These are phyloP conservation scores for Gonapodya prolifera DNA, from an alignment of 192 early-diverging fungal species.

Conservation along the genomic window DNA sequence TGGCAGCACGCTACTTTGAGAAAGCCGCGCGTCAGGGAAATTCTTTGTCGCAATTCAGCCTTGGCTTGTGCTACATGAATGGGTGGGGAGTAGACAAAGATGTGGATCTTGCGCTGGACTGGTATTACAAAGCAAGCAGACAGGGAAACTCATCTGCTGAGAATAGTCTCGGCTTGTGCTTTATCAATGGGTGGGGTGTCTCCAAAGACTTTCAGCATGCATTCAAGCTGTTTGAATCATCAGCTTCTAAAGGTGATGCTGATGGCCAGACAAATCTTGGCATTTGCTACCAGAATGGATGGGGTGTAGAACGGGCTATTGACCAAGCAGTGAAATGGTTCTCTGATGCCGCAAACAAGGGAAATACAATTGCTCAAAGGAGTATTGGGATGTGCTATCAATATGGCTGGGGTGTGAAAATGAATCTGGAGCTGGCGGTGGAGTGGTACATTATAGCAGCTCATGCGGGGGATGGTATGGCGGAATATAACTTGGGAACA, in stretches of 20 bases:
- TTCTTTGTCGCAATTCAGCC: constrained; percentile 73
- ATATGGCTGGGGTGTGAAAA: background rate
- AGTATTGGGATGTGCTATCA: background rate
- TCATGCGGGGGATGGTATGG: background rate
- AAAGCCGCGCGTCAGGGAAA: too few species aligned
- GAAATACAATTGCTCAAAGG: constrained; percentile 4
- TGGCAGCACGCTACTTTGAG: too few species aligned
- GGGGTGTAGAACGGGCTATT: constrained; percentile 8
- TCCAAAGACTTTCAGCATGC: constrained; percentile 33
- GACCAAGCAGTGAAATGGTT: constrained; percentile 10
- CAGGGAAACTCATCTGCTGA: constrained; percentile 54
- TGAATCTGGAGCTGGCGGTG: background rate
- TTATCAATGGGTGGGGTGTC: constrained; percentile 46
- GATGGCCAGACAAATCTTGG: constrained; percentile 35
- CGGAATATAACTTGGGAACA: background rate
- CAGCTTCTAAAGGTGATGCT: constrained; percentile 40
- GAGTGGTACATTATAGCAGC: too few species aligned
- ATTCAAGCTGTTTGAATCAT: constrained; percentile 37
- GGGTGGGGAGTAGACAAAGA: constrained; percentile 51
- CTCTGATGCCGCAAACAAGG: constrained; percentile 7
- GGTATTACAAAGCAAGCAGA: constrained; percentile 46
- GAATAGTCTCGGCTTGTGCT: constrained; percentile 68
- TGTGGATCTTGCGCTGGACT: constrained; percentile 46
- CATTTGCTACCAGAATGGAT: constrained; percentile 28
- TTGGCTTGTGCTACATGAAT: constrained; percentile 64